Conservation (phyloP, 768 basidiomycete genomes). For the Sporobolomyces roseus region DNA sequence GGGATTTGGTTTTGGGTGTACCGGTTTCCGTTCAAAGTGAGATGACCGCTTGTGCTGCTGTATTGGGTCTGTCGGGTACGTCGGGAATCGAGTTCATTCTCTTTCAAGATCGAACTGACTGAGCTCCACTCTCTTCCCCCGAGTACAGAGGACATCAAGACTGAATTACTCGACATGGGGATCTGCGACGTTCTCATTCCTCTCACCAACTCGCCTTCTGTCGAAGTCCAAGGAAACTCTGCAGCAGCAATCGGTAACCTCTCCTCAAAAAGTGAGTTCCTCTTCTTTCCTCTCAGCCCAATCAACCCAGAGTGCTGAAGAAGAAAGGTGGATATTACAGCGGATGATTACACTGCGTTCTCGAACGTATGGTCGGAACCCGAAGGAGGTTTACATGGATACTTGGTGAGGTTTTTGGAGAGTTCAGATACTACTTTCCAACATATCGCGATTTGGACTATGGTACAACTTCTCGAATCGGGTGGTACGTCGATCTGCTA, state of each 20-base stretch:
- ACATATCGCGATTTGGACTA: conserved; percentile 99
- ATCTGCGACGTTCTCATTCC: conserved; percentile 97
- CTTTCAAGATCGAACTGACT: not conserved
- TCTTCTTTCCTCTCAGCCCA: not conserved
- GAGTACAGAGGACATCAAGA: conserved; percentile 82
- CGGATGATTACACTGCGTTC: conserved; percentile 86
- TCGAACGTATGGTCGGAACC: conserved; percentile 98
- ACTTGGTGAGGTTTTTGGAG: conserved; percentile 87
- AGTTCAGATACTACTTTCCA: conserved; percentile 96
- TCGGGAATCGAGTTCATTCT: conserved; percentile 13
- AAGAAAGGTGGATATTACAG: conserved; percentile 32
- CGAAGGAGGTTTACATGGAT: conserved; percentile 92
- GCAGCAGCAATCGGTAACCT: conserved; percentile 96
- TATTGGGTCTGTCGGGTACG: conserved; percentile 87
- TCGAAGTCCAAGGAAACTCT: conserved; percentile 97
- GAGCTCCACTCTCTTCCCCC: not conserved
- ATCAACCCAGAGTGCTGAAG: not conserved
- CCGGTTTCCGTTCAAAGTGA: conserved; percentile 97
- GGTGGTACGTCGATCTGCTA: conserved; percentile 50
- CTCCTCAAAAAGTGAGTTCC: conserved; percentile 80
- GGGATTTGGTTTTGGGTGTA: conserved; percentile 89
- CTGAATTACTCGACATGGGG: conserved; percentile 94
- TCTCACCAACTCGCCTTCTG: conserved; percentile 87
- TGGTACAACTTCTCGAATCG: conserved; percentile 95
- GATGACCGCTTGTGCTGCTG: conserved; percentile 99